Base-by-base conservation (phyloP, 768 basidiomycete genomes). In the Hortiboletus campestris region DNA sequence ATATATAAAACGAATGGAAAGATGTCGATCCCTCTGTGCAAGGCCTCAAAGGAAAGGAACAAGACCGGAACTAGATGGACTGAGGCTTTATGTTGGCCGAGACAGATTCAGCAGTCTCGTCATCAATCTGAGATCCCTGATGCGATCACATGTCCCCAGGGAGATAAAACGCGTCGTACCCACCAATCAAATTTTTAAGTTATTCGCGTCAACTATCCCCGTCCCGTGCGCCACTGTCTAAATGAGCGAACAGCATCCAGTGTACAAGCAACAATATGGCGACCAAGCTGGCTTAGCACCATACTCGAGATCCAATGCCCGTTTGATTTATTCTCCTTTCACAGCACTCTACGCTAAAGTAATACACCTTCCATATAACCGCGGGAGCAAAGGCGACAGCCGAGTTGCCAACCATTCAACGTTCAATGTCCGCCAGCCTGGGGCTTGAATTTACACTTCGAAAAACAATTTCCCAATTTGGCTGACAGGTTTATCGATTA, bases 1-100 rank as follows among this genome's bases (percentile, higher is more conserved):
- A 62, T 63, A 60, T 67, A 70, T 67, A 69, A 60, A 25, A 39
- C 3, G 38, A 68, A 63, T 29, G 61, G 60, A 57, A 48, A 36
- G 42, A 22, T 3, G 52, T 25, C 47, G 39, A 55, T 42, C 52
- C 39, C 34, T 19, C 32, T 7, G 35, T 36, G 31, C 29, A 32
- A 39, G 55, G 20, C 44, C 59, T 62, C 50, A 50, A 58, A 45
- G 46, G 52, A 45, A 46, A 44, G 45, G 36, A 19, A 51, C 40
- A n/a, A n/a, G 38, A 43, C 46, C 29, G 11, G 41, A 28, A 25
- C 34, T 35, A 25, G 25, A 25, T 7, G 38, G 17, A 39, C n/a
- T 31, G 41, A 42, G 53, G 28, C 51, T 56, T 63, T 55, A 55
- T 55, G 64, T 52, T 47, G 20, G 39, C 40, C 28, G 46, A 22